phyloP scores from a whole-genome alignment of 169 alveolate species.

The Blepharisma undulans region DNA sequence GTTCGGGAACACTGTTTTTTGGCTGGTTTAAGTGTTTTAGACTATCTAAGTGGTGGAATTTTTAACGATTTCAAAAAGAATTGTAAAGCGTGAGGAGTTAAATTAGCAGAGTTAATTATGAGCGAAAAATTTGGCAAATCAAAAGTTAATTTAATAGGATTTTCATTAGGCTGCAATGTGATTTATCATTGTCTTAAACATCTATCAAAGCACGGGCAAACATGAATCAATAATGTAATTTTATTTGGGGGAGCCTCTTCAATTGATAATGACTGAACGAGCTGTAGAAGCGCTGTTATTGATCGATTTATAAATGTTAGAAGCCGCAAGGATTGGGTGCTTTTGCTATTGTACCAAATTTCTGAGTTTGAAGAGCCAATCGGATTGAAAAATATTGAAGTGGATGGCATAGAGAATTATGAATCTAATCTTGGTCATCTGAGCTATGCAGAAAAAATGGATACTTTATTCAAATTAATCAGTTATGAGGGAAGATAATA shows the following conservation, averaged over 20 bases:
- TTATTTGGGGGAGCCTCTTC: conserved; percentile 8
- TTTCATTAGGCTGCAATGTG: not conserved
- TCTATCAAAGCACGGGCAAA: not conserved
- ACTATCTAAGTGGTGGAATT: not conserved
- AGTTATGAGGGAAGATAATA: too few relatives aligned
- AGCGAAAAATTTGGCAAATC: not conserved
- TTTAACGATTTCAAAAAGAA: not conserved
- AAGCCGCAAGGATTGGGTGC: not conserved
- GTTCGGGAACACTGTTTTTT: too few relatives aligned
- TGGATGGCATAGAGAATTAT: conserved; percentile 14
- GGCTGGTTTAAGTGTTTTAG: too few relatives aligned
- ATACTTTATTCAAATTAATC: too few relatives aligned
- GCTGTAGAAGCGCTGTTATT: not conserved
- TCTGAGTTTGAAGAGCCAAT: not conserved
- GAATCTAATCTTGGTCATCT: not conserved
- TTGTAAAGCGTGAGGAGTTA: not conserved
- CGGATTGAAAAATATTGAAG: not conserved
- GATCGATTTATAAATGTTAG: not conserved
- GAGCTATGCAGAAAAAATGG: too few relatives aligned
- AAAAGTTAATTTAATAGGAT: not conserved
- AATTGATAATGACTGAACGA: not conserved
- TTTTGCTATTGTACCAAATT: not conserved
- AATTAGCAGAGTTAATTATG: not conserved
- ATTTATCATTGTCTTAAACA: not conserved
- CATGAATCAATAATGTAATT: not conserved